Base-by-base conservation (phyloP, 305 asterid genomes). In the Ajuga reptans region DNA sequence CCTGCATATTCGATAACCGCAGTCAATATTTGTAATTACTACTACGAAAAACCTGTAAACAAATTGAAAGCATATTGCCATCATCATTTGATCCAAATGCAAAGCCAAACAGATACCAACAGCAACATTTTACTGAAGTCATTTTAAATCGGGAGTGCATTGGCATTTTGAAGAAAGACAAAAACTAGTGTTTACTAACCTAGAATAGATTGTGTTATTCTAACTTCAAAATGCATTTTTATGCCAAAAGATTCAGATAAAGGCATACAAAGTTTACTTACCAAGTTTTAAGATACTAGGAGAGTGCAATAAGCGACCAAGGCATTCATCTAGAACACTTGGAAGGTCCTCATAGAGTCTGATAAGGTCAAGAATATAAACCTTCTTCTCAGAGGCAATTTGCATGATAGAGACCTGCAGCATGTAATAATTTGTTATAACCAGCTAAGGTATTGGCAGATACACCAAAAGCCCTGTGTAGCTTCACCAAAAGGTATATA, bases 391-490 rank as follows among this genome's bases (percentile, higher is more conserved):
- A 29, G 96, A 83, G 61, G 99, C 96, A 77, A 94, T 89, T 87
- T 94, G 99, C 89, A 94, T 86, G 74, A 94, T 94, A 45, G 98
- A 94, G 52, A 94, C 99, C 99, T 94, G 88, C 78, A 64, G 69
- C 54, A 64, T 43, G 69, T 54, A 51, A 49, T 41, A 46, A 70
- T 17, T 72, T 34, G 60, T 29, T 16, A 78, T 52, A 27, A 21
- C 54, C 42, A 46, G 27, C 27, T 21, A 21, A 53, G 51, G 47
- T 52, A 68, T 14, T 66, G 36, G 43, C 34, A 10, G 59, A 64
- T 70, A 33, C 65, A 53, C 45, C n/a, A 14, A 54, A 46, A 46
- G 6, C 27, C 14, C 39, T 15, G n/a, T 9, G n/a, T 37, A 10
- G 36, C 14, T 15, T 14, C 9, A 47, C 15, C 18, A 33, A 33